Conservation (phyloP, 768 basidiomycete species). For the Rhodosporidiobolus odoratus region DNA sequence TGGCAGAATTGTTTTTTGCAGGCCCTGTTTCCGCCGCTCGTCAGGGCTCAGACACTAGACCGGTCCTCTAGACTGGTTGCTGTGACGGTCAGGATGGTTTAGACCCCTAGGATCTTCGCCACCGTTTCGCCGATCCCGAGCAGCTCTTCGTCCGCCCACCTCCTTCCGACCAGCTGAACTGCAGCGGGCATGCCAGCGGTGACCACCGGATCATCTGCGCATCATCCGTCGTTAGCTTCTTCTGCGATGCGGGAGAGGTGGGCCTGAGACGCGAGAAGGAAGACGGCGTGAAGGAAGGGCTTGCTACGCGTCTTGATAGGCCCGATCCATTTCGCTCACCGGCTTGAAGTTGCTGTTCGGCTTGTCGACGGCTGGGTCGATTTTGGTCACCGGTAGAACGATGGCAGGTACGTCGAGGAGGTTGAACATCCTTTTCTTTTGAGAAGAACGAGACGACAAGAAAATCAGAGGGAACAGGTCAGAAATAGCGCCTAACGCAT, state of each 20-base stretch:
- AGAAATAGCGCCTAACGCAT: too few relatives aligned
- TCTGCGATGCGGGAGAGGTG: not conserved
- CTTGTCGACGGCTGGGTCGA: conserved; percentile 56
- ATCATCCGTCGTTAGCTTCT: too few relatives aligned
- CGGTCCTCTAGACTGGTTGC: too few relatives aligned
- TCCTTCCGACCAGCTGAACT: conserved; percentile 1
- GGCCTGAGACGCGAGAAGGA: not conserved
- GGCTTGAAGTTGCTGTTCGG: not conserved
- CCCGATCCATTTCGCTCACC: not conserved
- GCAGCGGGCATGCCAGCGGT: conserved; percentile 10
- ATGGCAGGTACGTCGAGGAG: conserved; percentile 60
- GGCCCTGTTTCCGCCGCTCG: too few relatives aligned
- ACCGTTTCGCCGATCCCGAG: conserved; percentile 1
- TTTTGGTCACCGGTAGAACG: conserved; percentile 60
- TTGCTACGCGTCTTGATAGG: not conserved
- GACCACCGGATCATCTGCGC: not conserved
- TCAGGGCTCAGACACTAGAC: too few relatives aligned
- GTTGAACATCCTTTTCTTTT: conserved; percentile 64
- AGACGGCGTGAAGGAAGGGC: not conserved
- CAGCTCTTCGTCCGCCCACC: conserved; percentile 27
- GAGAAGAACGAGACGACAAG: conserved; percentile 51
- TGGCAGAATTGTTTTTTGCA: too few relatives aligned
- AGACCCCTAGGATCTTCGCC: not conserved
- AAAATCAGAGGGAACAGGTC: not conserved
- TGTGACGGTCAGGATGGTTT: not conserved